Evolutionary conservation across 805 yeast genomes (phyloP).

Genomic region (Ogataea kodamae): DNA sequence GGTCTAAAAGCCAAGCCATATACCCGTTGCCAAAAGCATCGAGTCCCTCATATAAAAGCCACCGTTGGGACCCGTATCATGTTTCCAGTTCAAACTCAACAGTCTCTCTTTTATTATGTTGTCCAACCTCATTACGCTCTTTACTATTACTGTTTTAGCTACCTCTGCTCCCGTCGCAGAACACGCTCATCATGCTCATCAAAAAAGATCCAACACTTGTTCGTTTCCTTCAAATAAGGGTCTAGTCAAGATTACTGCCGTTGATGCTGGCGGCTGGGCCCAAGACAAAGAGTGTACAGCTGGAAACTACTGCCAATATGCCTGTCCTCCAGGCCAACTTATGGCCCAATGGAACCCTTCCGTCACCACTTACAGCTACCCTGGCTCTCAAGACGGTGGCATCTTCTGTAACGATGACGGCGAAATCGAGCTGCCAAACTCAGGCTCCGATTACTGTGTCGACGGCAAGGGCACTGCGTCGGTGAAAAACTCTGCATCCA

Average conservation of each 20-base stretch:
- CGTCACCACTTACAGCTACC: conserved; percentile 70
- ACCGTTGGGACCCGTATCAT: too few species aligned
- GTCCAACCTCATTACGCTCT: conserved; percentile 7
- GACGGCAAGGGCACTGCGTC: conserved; percentile 75
- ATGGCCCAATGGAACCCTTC: conserved; percentile 86
- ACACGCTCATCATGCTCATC: conserved; percentile 23
- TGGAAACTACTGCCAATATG: conserved; percentile 87
- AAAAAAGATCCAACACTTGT: conserved; percentile 45
- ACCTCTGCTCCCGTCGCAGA: conserved; percentile 16
- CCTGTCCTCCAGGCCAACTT: conserved; percentile 83
- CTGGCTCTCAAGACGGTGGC: conserved; percentile 81
- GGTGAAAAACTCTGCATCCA: conserved; percentile 48
- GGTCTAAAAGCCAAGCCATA: too few species aligned
- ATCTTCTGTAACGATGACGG: conserved; percentile 73
- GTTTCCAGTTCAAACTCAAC: conserved; percentile 1
- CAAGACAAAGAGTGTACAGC: conserved; percentile 68
- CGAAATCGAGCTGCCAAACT: conserved; percentile 56
- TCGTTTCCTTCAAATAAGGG: conserved; percentile 65
- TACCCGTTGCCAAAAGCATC: too few species aligned
- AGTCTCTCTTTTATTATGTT: conserved; percentile 13
- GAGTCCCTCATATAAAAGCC: too few species aligned
- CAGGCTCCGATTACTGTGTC: conserved; percentile 59
- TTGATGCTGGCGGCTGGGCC: conserved; percentile 82
- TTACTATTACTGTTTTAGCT: conserved; percentile 11
- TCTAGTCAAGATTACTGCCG: conserved; percentile 63